A percentile compares a stretch with the other conserved stretches of the same genome.
Evolutionary conservation across 768 basidiomycete species (phyloP).

Genomic region (Tephrocybe rancida): DNA sequence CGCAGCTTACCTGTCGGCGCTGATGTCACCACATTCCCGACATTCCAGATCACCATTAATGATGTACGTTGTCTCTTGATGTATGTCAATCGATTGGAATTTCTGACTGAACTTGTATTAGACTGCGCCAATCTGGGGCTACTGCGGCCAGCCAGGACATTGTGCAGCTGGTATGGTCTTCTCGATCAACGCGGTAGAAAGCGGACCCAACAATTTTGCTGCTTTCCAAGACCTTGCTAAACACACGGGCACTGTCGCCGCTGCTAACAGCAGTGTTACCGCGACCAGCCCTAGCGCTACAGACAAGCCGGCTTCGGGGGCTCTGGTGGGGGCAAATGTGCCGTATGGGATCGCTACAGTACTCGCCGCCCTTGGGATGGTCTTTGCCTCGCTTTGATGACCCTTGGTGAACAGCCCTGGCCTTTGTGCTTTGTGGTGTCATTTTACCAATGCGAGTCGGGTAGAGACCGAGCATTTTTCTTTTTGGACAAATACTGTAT

Average conservation of each 20-base stretch:
- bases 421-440: too few species aligned
- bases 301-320: constrained; percentile 3
- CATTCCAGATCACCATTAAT: constrained; percentile 50
- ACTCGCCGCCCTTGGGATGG: background rate
- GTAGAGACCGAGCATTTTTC: too few species aligned
- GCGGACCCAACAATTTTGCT: constrained; percentile 51
- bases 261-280: background rate
- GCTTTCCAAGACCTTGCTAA: constrained; percentile 39
- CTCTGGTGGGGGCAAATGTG: background rate
- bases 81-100: too few species aligned
- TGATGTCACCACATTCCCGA: constrained; percentile 43
- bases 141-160: constrained; percentile 55
- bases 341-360: background rate
- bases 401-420: too few species aligned
- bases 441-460: too few species aligned
- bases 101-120: constrained; percentile 3
- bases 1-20: constrained; percentile 44
- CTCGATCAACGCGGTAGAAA: constrained; percentile 55
- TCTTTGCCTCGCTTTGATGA: background rate
- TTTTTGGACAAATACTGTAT: too few species aligned
- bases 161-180: constrained; percentile 68
- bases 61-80: constrained; percentile 28
- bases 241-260: background rate
- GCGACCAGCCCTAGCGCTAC: background rate
- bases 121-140: constrained; percentile 60